Percentiles rank a stretch among this genome's conserved stretches.
Conservation (phyloP, 306 rosid genomes). For the Inga laurina region DNA sequence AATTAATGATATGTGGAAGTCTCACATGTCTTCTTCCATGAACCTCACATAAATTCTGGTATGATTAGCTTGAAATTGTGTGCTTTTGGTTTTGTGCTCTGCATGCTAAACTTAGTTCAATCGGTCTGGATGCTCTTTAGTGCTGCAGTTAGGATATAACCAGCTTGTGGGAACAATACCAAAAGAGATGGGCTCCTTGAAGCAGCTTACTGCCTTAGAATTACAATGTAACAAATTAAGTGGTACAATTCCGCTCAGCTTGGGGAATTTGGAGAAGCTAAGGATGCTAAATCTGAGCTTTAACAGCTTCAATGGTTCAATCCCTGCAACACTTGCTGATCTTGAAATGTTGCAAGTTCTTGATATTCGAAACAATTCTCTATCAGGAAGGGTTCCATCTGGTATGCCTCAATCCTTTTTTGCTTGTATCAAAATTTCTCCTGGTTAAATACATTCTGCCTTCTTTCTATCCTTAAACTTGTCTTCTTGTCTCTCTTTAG, state of each 20-base stretch:
- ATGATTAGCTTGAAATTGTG: background rate
- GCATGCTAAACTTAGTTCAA: slow-evolving; percentile 26
- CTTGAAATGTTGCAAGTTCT: slow-evolving; percentile 50
- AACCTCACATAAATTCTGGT: background rate
- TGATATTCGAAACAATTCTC: slow-evolving; percentile 71
- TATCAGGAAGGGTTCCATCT: slow-evolving; percentile 70
- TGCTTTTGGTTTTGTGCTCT: slow-evolving; percentile 5
- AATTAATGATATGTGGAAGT: background rate
- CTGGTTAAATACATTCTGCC: background rate
- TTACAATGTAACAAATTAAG: slow-evolving; percentile 68
- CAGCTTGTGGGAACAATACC: slow-evolving; percentile 78
- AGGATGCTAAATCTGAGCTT: slow-evolving; percentile 80
- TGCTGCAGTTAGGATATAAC: slow-evolving; percentile 79
- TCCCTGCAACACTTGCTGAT: slow-evolving; percentile 60
- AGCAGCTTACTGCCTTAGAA: slow-evolving; percentile 67
- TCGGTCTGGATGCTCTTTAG: slow-evolving; percentile 36
- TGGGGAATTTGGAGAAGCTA: slow-evolving; percentile 59
- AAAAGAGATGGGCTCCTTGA: slow-evolving; percentile 58
- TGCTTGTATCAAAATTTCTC: background rate
- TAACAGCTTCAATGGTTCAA: slow-evolving; percentile 60
- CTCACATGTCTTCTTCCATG: background rate
- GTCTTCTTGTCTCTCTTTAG: background rate
- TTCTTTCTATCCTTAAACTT: background rate
- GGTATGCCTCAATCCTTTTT: slow-evolving; percentile 49
- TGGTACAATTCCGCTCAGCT: slow-evolving; percentile 68